Base-by-base conservation (phyloP, 2,329 filamentous ascomycete species). In the Leptographium wingfieldii region DNA sequence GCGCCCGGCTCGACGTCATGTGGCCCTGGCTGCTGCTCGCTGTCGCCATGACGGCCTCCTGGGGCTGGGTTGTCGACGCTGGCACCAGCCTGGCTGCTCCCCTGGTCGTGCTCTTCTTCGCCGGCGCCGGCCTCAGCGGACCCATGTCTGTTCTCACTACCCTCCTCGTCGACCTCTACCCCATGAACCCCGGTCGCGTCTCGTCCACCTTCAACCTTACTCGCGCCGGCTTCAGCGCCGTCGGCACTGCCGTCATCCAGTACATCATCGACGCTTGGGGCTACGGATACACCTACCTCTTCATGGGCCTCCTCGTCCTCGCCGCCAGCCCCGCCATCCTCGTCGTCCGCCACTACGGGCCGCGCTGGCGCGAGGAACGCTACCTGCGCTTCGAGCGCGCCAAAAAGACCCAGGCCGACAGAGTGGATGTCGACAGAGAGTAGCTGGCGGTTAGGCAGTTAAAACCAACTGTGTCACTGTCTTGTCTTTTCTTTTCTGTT, bases 121-220 rank as follows among this genome's bases (percentile, higher is more conserved):
- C 68, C 5, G 73, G 73, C 3, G 67, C 68, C 40, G 65, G 68
- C 1, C 63, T 73, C 7, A 74, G 71, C 3, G 75, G 73, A 1
- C 72, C 73, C 0, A 74, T 77, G 61, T 72, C 71, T 3, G 69
- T 74, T 40, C 67, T 76, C 38, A 71, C 70, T 4, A 75, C 73
- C 2, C 64, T 77, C 48, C 66, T 76, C 4, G 70, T 76, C 3
- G 76, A 78, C 60, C 66, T 77, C 3, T 76, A 76, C 62, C 74
- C 73, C 1, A 66, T 68, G 58, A 71, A 73, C 48, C 71, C 73
- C 1, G 72, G 73, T 1, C 69, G 72, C 5, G 73, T 74, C 1
- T 74, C 73, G 10, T 75, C 74, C 0, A 68, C 73, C 0, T 75
- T 74, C 57, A 76, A 77, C 60, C 63, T 77, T 35, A 70, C 72